Conservation (phyloP, 2,329 filamentous ascomycete genomes). For the Aurifilum marmelostoma region DNA sequence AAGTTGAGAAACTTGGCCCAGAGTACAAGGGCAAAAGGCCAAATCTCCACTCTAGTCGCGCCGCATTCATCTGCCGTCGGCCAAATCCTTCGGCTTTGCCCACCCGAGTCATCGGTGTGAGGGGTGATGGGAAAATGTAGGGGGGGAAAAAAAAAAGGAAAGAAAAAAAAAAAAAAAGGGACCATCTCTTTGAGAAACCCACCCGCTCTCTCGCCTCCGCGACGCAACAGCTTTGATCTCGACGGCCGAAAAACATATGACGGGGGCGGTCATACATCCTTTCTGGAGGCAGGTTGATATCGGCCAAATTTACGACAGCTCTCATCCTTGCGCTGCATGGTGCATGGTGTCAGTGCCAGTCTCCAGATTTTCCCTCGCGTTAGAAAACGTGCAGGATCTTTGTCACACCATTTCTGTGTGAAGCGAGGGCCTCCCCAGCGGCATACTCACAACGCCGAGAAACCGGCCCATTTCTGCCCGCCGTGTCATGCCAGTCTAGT, state of each 20-base stretch:
- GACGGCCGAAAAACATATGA: not conserved
- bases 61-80: not conserved
- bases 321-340: not conserved
- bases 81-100: slow-evolving; percentile 9
- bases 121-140: not conserved
- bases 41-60: not conserved
- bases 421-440: not conserved
- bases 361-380: not conserved
- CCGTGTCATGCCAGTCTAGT: not conserved
- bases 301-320: not conserved
- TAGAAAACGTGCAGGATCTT: not conserved
- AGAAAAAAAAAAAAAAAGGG: not conserved
- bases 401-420: not conserved
- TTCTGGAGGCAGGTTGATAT: not conserved
- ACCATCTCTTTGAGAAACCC: not conserved
- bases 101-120: slow-evolving; percentile 12
- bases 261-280: not conserved
- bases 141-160: no score
- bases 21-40: not conserved
- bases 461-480: not conserved
- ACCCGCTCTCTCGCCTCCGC: not conserved
- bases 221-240: not conserved
- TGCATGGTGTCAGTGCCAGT: not conserved
- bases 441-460: not conserved
- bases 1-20: not conserved